Conservation (phyloP, 2,329 filamentous ascomycete genomes). For the Curvularia lunata region DNA sequence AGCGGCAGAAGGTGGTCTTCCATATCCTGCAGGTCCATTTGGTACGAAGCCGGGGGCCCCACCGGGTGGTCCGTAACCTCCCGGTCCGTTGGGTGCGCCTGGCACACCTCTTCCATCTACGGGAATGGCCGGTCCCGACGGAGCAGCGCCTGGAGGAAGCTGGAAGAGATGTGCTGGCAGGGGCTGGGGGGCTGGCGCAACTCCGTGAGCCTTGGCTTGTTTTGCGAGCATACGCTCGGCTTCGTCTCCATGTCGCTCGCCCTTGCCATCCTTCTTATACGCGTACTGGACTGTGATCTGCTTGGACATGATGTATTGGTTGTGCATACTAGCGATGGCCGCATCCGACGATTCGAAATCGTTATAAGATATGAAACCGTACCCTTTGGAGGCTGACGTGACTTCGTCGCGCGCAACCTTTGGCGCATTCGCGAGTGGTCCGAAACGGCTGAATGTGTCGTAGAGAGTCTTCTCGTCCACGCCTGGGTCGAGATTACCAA, state of each 20-base stretch:
- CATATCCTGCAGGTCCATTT: constrained; percentile 19
- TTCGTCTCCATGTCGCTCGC: constrained; percentile 91
- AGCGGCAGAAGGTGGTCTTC: constrained; percentile 33
- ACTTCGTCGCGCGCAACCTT: constrained; percentile 87
- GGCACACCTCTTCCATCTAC: constrained; percentile 42
- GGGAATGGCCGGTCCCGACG: constrained; percentile 46
- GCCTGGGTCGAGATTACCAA: constrained; percentile 93
- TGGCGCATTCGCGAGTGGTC: constrained; percentile 79
- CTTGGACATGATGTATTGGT: constrained; percentile 96
- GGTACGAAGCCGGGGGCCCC: constrained; percentile 47
- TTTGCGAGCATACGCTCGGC: constrained; percentile 90
- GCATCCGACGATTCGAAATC: constrained; percentile 94
- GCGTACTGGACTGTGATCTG: constrained; percentile 96
- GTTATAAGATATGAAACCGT: constrained; percentile 92
- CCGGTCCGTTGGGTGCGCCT: constrained; percentile 50
- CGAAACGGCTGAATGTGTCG: constrained; percentile 93
- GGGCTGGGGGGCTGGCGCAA: constrained; percentile 79
- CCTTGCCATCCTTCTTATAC: constrained; percentile 99
- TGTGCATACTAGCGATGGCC: constrained; percentile 90
- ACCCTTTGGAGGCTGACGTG: constrained; percentile 86
- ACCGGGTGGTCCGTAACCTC: constrained; percentile 45
- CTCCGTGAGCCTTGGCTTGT: constrained; percentile 92
- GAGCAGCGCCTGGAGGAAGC: constrained; percentile 38
- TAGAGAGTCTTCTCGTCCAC: constrained; percentile 96
- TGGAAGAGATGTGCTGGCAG: constrained; percentile 75